Percentiles rank a stretch among this genome's conserved stretches.
phyloP scores from a whole-genome alignment of 495 filamentous ascomycete genomes.

The Filosporella fistucella region DNA sequence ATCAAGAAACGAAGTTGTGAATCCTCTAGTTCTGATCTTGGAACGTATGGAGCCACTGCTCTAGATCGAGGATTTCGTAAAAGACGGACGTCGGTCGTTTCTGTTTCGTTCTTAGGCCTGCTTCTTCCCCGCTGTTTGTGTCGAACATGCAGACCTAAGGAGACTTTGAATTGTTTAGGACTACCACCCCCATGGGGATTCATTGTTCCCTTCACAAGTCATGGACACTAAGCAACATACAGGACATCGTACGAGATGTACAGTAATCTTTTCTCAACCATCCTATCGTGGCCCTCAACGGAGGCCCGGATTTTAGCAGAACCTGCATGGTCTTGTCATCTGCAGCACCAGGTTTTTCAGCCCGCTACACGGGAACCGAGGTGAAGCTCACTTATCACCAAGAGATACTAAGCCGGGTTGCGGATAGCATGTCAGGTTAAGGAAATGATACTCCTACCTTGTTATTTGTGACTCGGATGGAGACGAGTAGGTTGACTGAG shows the following conservation, averaged over 20 bases:
- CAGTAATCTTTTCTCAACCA: too few species aligned
- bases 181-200: neutral
- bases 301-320: neutral
- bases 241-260: too few species aligned
- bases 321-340: too few species aligned
- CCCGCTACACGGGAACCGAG: too few species aligned
- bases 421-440: too few species aligned
- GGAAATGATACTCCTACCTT: too few species aligned
- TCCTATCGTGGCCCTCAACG: neutral
- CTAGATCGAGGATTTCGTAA: conserved; percentile 5
- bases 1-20: conserved; percentile 13
- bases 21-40: conserved; percentile 18
- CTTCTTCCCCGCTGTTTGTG: neutral
- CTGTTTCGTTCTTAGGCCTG: neutral
- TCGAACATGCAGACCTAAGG: neutral
- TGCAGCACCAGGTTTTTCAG: too few species aligned
- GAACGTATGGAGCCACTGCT: conserved; percentile 17
- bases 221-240: neutral
- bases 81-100: neutral
- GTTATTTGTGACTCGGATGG: too few species aligned
- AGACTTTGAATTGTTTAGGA: neutral
- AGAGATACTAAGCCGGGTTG: too few species aligned
- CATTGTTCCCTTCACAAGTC: neutral
- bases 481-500: too few species aligned
- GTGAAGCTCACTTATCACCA: too few species aligned